Base-by-base conservation (phyloP, 2,329 filamentous ascomycete genomes). In the Nemania diffusa region DNA sequence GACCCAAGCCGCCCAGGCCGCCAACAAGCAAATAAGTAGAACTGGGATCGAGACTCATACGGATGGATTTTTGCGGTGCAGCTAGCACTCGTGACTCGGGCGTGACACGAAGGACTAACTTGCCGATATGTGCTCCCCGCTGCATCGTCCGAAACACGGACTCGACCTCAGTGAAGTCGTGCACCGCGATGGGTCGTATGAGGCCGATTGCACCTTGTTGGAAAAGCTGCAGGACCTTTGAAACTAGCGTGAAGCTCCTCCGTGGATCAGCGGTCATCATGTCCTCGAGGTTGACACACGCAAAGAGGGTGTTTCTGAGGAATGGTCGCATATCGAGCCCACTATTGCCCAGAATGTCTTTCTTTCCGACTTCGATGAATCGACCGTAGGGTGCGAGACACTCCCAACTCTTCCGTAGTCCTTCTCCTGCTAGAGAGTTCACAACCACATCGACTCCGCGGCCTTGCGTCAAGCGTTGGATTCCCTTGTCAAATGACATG, bases 301-400 rank as follows among this genome's bases (percentile, higher is more conserved):
- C 52, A 42, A 65, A 65, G 3, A 51, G 46, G 7, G 58, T 52
- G 13, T 65, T 65, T 44, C 52, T 48, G 22, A 52, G 37, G 56
- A 65, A 65, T 11, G 50, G 40, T n/a, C 56, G 56, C 62, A 65
- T 65, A 26, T 58, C 56, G 37, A 65, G 58, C 26, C 56, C 46
- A 17, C 56, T 56, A 32, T 65, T 61, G 20, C 44, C 56, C 27
- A 55, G 8, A 9, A 65, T 62, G 29, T 65, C 62, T 40, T n/a
- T 40, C 44, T 65, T 65, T 13, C 62, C 62, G 5, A 65, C 50
- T 27, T 65, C 62, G 40, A 65, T 61, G 32, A 65, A 65, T 34
- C 62, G 57, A 26, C 62, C 62, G 17, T 65, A 60, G 2, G 62
- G 56, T 3, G 62, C 62, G 34, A 65, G 57, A 27, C 62, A 65